Percentiles rank a stretch among this genome's conserved stretches.
These are phyloP conservation scores for Priceomyces medius DNA, from an alignment of 805 yeast species.

Conservation along the genomic window DNA sequence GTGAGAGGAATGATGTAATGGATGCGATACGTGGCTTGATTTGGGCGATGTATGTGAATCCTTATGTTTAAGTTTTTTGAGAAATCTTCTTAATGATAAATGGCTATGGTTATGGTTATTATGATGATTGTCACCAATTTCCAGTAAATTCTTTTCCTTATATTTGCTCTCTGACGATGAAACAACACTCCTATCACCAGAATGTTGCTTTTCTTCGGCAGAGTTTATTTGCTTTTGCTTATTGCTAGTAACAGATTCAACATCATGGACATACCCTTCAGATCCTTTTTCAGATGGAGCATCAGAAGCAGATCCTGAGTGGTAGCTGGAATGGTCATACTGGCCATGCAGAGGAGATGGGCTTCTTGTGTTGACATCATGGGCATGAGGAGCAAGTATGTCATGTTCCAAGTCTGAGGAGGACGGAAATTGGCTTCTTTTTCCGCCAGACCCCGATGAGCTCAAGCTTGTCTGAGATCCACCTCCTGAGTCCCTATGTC, in stretches of 20 bases:
- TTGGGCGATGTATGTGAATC: conserved; percentile 1
- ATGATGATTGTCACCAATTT: not conserved
- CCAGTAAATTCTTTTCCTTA: not conserved
- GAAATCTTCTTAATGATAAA: conserved; percentile 47
- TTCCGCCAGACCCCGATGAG: not conserved
- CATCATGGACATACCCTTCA: not conserved
- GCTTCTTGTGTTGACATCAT: not conserved
- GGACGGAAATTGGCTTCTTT: not conserved
- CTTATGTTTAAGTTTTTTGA: conserved; percentile 45
- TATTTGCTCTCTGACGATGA: not conserved
- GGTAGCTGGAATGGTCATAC: not conserved
- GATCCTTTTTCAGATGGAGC: not conserved
- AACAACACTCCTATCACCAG: not conserved
- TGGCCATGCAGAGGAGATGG: not conserved
- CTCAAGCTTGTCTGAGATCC: conserved; percentile 1
- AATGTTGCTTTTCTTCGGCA: not conserved
- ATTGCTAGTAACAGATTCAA: not conserved
- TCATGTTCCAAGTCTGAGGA: not conserved
- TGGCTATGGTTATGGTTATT: conserved; percentile 19
- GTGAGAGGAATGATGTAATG: conserved; percentile 20
- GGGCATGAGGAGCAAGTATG: not conserved
- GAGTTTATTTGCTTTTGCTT: not conserved
- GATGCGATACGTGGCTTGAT: conserved; percentile 9
- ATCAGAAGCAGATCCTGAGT: not conserved
- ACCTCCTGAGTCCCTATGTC: not conserved